Conservation (phyloP, 306 rosid genomes). For the Hippophae gyantsensis region DNA sequence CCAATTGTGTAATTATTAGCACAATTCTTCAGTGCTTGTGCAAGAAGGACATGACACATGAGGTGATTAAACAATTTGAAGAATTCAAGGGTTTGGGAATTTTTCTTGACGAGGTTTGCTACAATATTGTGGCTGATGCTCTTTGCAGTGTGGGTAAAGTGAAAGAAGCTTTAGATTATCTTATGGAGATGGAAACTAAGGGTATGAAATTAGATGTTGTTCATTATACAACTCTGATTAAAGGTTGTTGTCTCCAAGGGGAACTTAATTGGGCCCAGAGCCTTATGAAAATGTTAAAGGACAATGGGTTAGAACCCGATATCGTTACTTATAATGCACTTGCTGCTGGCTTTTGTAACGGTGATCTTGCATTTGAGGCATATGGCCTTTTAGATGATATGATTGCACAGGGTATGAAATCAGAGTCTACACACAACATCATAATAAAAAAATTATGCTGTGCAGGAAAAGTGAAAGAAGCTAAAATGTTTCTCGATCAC, state of each 20-base stretch:
- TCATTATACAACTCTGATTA: conserved; percentile 73
- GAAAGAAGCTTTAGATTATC: conserved; percentile 49
- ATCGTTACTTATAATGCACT: conserved; percentile 58
- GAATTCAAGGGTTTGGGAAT: conserved; percentile 38
- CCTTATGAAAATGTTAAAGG: conserved; percentile 45
- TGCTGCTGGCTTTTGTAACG: conserved; percentile 51
- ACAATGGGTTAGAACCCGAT: conserved; percentile 58
- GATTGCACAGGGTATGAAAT: conserved; percentile 44
- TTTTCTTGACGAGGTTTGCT: conserved; percentile 50
- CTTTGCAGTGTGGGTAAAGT: conserved; percentile 54
- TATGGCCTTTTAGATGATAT: conserved; percentile 38
- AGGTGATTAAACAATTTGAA: conserved; percentile 41
- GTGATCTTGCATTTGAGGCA: conserved; percentile 31
- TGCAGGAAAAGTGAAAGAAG: conserved; percentile 53
- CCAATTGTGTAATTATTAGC: conserved; percentile 54
- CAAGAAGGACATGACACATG: conserved; percentile 46
- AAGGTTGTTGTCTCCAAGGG: conserved; percentile 48
- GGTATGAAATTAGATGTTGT: conserved; percentile 41
- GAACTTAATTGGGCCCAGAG: conserved; percentile 27
- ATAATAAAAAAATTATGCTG: conserved; percentile 65
- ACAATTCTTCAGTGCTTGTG: conserved; percentile 58
- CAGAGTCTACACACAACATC: conserved; percentile 45
- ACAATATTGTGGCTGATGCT: conserved; percentile 56
- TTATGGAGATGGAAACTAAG: conserved; percentile 51
- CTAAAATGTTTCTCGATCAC: conserved; percentile 36